Conservation (phyloP, 805 yeast species). For the Metschnikowia continentalis region DNA sequence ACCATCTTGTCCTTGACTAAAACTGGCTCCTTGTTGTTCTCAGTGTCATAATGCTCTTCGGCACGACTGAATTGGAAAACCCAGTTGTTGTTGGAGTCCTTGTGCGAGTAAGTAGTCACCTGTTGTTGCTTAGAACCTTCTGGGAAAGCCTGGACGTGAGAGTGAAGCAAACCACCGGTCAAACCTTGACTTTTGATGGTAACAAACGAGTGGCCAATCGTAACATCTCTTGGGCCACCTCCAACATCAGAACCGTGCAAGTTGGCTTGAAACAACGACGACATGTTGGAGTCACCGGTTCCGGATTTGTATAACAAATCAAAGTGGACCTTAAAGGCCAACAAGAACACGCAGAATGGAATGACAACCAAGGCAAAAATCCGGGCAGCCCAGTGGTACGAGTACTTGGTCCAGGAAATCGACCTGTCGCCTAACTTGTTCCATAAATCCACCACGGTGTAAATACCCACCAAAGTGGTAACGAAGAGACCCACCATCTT, state of each 20-base stretch:
- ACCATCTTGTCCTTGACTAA: conserved; percentile 54
- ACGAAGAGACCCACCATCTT: conserved; percentile 96
- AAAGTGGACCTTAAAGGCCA: conserved; percentile 72
- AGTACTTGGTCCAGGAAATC: conserved; percentile 47
- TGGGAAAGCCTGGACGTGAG: conserved; percentile 44
- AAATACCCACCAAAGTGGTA: conserved; percentile 82
- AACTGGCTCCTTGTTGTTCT: conserved; percentile 28
- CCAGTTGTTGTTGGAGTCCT: conserved; percentile 44
- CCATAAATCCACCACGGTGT: conserved; percentile 88
- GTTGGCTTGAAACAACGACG: conserved; percentile 78
- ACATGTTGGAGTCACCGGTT: conserved; percentile 77
- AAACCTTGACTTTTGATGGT: conserved; percentile 42
- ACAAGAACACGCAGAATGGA: conserved; percentile 59
- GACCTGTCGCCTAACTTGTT: conserved; percentile 66
- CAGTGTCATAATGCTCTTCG: conserved; percentile 28
- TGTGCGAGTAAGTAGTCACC: conserved; percentile 44
- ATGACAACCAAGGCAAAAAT: conserved; percentile 56
- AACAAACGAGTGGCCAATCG: conserved; percentile 45
- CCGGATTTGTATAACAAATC: conserved; percentile 70
- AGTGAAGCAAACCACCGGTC: conserved; percentile 44
- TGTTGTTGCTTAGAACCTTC: conserved; percentile 47
- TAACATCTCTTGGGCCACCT: conserved; percentile 65
- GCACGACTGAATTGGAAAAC: conserved; percentile 47
- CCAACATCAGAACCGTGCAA: conserved; percentile 61
- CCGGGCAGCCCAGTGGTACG: conserved; percentile 65